Base-by-base conservation (phyloP, 2,329 filamentous ascomycete species). In the Chalaropsis ovoidea region DNA sequence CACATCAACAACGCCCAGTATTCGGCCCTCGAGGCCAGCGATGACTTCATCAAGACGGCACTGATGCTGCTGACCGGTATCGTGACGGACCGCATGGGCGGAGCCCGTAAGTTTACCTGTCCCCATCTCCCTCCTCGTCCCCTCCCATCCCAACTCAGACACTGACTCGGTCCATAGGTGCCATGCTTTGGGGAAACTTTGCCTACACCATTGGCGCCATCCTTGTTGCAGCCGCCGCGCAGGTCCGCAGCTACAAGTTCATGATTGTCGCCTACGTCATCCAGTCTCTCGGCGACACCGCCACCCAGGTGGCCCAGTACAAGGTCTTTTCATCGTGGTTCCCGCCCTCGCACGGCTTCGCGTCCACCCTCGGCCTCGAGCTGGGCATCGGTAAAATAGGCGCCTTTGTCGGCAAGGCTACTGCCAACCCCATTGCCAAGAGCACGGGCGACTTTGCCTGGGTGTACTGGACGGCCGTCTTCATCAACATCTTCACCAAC, bases 291-390 rank as follows among this genome's bases (percentile, higher is more conserved):
- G 83, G 83, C n/a, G 83, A 86, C 68, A 83, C 85, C 22, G 81
- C 83, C 0, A 86, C 84, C 0, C 83, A 86, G 69, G 77, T 85
- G 39, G 84, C 84, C 0, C 82, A 86, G 70, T 86, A 86, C 71
- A 84, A 85, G 68, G 80, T 86, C 68, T 86, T 86, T 69, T 84
- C 81, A 0, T 83, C 81, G 0, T 86, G 83, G 83, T 86, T 86
- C 68, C 77, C 83, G 0, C 84, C 83, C 0, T 82, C 77, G 7
- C 79, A 82, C 65, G 83, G 83, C 1, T 86, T 86, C 70, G 84
- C 83, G 0, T 83, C 82, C 0, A 86, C 83, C 0, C 75, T 86
- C 0, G 83, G 79, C 0, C 80, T 86, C 3, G 83, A 86, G 70
- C 75, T 86, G 0, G 82, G 78, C 0, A 78, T 86, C 63, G 82